phyloP scores from a whole-genome alignment of 495 filamentous ascomycete species.

The Penicillium ucsense region DNA sequence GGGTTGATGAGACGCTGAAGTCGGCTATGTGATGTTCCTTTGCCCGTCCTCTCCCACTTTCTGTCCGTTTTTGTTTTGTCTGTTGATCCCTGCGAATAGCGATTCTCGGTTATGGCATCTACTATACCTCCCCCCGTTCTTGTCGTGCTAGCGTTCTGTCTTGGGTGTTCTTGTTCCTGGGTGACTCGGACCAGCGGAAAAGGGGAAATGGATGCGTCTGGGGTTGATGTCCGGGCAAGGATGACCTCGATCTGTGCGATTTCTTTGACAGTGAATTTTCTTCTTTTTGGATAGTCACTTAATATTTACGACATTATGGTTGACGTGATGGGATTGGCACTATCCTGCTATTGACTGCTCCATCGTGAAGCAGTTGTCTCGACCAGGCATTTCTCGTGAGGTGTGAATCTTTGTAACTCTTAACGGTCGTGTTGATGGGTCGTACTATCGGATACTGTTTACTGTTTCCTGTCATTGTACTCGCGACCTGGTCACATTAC shows the following conservation, averaged over 20 bases:
- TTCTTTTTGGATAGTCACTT: conserved; percentile 6
- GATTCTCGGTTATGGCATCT: conserved; percentile 1
- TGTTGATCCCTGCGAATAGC: conserved; percentile 15
- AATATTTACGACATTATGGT: neutral
- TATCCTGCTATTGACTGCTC: too few relatives aligned
- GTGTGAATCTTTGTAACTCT: too few relatives aligned
- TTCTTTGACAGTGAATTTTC: neutral
- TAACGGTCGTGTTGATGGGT: too few relatives aligned
- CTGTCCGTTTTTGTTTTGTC: conserved; percentile 3
- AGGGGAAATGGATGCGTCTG: conserved; percentile 15
- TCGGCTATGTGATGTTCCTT: neutral
- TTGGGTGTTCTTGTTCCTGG: neutral
- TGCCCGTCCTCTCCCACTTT: neutral
- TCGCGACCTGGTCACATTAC: too few relatives aligned
- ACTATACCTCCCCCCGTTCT: neutral
- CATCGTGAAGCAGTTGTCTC: too few relatives aligned
- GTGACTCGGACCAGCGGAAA: conserved; percentile 16
- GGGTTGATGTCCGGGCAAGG: neutral
- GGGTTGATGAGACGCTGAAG: too few relatives aligned
- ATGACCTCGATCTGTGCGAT: neutral
- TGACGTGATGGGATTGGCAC: too few relatives aligned
- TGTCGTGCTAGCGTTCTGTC: neutral
- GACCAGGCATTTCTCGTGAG: too few relatives aligned
- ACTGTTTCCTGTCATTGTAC: too few relatives aligned
- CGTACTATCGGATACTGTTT: too few relatives aligned